These are phyloP conservation scores for Amanita polypyramis DNA, from an alignment of 768 basidiomycete species.

Conservation along the genomic window DNA sequence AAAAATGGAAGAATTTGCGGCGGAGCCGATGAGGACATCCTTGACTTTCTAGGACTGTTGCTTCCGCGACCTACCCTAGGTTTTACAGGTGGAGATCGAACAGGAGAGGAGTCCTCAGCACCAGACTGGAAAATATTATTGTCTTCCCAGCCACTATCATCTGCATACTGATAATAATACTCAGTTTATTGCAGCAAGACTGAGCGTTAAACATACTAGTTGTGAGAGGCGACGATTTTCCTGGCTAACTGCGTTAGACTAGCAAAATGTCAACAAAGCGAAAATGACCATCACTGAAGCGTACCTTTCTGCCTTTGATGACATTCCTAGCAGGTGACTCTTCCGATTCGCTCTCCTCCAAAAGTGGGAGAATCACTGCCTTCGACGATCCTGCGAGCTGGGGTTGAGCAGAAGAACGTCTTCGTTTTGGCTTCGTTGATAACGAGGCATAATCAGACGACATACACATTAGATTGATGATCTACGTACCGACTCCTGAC, in stretches of 20 bases:
- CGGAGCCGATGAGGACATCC: conserved; percentile 66
- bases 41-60: conserved; percentile 35
- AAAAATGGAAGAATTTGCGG: conserved; percentile 40
- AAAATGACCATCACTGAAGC: conserved; percentile 10
- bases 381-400: conserved; percentile 39
- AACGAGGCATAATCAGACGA: conserved; percentile 7
- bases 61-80: conserved; percentile 32
- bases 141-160: conserved; percentile 85
- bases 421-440: conserved; percentile 54
- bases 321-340: conserved; percentile 54
- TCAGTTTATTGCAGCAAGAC: neutral
- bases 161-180: conserved; percentile 18
- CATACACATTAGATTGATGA: conserved; percentile 8
- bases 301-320: conserved; percentile 49
- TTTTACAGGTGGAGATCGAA: conserved; percentile 46
- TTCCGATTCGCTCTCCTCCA: conserved; percentile 74
- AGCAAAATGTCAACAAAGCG: conserved; percentile 7
- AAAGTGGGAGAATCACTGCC: conserved; percentile 29
- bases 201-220: conserved; percentile 17
- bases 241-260: conserved; percentile 41
- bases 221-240: conserved; percentile 48
- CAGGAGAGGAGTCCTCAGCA: conserved; percentile 79
- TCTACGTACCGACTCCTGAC: conserved; percentile 46
- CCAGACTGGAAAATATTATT: conserved; percentile 87
- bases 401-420: conserved; percentile 73